Conservation (phyloP, 805 yeast species). For the Ogataea salicorniae region DNA sequence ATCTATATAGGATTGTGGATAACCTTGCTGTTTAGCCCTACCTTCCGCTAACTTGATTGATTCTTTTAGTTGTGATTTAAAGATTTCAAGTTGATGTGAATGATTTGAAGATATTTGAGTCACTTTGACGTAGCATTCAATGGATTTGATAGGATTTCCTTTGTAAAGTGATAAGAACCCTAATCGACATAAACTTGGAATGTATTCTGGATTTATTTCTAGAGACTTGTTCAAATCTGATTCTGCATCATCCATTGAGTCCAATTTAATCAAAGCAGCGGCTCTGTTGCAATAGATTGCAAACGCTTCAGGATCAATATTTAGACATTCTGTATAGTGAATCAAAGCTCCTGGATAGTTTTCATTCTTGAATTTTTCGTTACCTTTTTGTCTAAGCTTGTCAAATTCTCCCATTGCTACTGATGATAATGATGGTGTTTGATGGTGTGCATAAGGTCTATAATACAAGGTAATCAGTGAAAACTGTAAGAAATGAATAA, state of each 20-base stretch:
- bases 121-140: conserved; percentile 34
- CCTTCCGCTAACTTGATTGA: conserved; percentile 25
- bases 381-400: conserved; percentile 24
- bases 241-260: conserved; percentile 32
- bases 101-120: conserved; percentile 18
- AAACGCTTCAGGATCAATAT: conserved; percentile 28
- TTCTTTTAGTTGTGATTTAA: conserved; percentile 25
- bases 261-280: conserved; percentile 34
- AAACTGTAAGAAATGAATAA: neutral
- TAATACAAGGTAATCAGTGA: too few species aligned
- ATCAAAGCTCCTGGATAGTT: conserved; percentile 32
- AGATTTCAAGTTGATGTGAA: conserved; percentile 18
- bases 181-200: conserved; percentile 36
- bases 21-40: conserved; percentile 31
- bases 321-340: conserved; percentile 34
- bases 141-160: conserved; percentile 33
- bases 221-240: conserved; percentile 31
- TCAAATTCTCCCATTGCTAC: conserved; percentile 3
- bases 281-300: conserved; percentile 36
- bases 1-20: conserved; percentile 25
- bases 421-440: neutral
- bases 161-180: conserved; percentile 32
- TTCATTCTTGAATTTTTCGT: conserved; percentile 21
- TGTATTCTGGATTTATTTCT: conserved; percentile 29
- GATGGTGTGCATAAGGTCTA: too few species aligned